Conservation (phyloP, 306 rosid genomes). For the Cicer pinnatifidum region DNA sequence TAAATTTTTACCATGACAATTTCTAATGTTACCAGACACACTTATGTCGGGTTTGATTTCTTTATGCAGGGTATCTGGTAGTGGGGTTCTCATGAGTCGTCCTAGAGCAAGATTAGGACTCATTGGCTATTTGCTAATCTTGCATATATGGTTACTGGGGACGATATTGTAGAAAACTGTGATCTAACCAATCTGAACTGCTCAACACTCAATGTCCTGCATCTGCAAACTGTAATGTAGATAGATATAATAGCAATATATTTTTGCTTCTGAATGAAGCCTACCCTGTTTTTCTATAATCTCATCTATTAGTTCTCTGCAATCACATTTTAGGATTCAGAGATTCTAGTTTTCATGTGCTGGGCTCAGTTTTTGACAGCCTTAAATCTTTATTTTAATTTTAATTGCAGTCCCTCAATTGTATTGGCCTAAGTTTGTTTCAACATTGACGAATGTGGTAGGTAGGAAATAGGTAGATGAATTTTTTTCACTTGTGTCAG, state of each 20-base stretch:
- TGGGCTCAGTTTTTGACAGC: constrained; percentile 42
- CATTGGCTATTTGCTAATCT: constrained; percentile 68
- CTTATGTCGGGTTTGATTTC: constrained; percentile 28
- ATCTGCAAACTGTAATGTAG: constrained; percentile 65
- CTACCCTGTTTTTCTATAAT: constrained; percentile 39
- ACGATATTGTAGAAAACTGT: constrained; percentile 63
- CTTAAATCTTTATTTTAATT: neutral
- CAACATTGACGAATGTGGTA: constrained; percentile 30
- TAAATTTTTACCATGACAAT: neutral
- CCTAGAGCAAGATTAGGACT: constrained; percentile 91
- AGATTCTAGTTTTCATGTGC: constrained; percentile 53
- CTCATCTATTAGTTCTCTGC: constrained; percentile 58
- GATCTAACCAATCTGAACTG: constrained; percentile 36
- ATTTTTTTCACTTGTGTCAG: constrained; percentile 34
- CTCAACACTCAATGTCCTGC: constrained; percentile 41
- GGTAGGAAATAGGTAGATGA: constrained; percentile 44
- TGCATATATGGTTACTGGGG: constrained; percentile 91
- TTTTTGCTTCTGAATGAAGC: constrained; percentile 39
- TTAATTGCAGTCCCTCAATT: constrained; percentile 30
- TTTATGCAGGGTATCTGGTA: constrained; percentile 86
- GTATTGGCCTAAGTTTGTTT: constrained; percentile 41
- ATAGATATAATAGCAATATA: constrained; percentile 39
- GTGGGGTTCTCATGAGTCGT: constrained; percentile 85
- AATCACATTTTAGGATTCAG: constrained; percentile 82
- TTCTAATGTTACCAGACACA: constrained; percentile 7